Conservation (phyloP, 1,284 basidiomycete genomes). For the Pseudozyma pruni region DNA sequence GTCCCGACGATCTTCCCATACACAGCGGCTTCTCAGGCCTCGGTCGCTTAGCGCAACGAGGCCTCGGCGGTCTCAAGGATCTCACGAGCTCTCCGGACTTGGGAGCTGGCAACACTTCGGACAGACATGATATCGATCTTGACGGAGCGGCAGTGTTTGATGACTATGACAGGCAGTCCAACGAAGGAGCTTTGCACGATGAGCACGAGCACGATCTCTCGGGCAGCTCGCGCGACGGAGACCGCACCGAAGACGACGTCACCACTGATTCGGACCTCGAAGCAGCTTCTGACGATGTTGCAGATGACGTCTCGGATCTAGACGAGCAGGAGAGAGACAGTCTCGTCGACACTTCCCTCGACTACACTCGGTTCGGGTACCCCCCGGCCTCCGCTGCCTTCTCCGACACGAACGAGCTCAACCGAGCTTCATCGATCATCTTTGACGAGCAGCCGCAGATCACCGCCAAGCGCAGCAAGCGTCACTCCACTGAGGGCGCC, state of each 20-base stretch:
- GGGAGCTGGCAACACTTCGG: background rate
- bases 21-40: slow-evolving; percentile 76
- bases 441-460: slow-evolving; percentile 42
- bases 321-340: slow-evolving; percentile 23
- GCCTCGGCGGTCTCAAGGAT: slow-evolving; percentile 44
- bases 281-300: slow-evolving; percentile 24
- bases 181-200: slow-evolving; percentile 16
- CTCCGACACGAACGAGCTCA: slow-evolving; percentile 45
- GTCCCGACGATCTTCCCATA: slow-evolving; percentile 73
- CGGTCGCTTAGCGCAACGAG: slow-evolving; percentile 66
- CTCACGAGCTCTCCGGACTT: slow-evolving; percentile 21
- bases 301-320: slow-evolving; percentile 40
- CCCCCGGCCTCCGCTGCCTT: slow-evolving; percentile 57
- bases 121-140: slow-evolving; percentile 16
- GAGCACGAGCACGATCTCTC: slow-evolving; percentile 18
- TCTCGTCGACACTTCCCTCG: slow-evolving; percentile 36
- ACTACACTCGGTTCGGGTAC: slow-evolving; percentile 56
- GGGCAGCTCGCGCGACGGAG: slow-evolving; percentile 6
- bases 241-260: slow-evolving; percentile 27
- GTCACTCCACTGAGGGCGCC: slow-evolving; percentile 8
- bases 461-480: slow-evolving; percentile 23
- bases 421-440: slow-evolving; percentile 50
- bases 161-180: slow-evolving; percentile 29
- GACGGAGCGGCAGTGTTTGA: slow-evolving; percentile 38
- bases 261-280: slow-evolving; percentile 24